Evolutionary conservation across 768 basidiomycete genomes (phyloP), one percentile per base, ranked within the genome.

Genomic region (Phanerochaete carnosa): DNA sequence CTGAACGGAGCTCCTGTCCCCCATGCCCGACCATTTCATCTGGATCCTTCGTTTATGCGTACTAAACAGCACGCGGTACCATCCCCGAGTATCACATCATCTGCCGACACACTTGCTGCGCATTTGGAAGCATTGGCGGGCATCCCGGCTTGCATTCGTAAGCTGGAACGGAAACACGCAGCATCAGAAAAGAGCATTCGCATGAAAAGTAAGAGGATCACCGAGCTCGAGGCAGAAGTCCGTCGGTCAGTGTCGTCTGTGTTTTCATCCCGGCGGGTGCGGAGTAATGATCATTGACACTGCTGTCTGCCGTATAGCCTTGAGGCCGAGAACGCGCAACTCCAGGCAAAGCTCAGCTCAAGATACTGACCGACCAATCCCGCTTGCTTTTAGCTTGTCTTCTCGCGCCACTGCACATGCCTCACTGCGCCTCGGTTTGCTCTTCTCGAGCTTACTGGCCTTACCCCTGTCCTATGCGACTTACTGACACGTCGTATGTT

Each of bases 151-250:
- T 74, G 77, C 52, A 68, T 81, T 45, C 61, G 61, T 33, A 73
- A 71, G 55, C 71, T 82, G 37, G 79, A 83, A 61, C 71, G 76
- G 37, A 75, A 74, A 57, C 62, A 70, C 11, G 64, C 64, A 9
- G 76, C 79, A 23, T 68, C 75, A 50, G 73, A 73, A 46, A 72
- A 74, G 46, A 72, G 74, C 26, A 74, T 62, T 45, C 63, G 60
- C n/a, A 28, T 49, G 47, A 68, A 64, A 57, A 51, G 49, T 8
- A 61, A 53, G 37, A 61, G 55, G 33, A 68, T 69, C 35, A 39
- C 53, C 54, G 54, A 55, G 37, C 23, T 55, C 23, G 54, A 55
- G 35, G 54, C 23, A 2, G 16, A 55, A 25, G 9, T 55, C 9
- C 54, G 37, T 39, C 37, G 54, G 54, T 55, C 25, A 55, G 54